Base-by-base conservation (phyloP, 495 filamentous ascomycete genomes). In the Penicillium diatomitis region DNA sequence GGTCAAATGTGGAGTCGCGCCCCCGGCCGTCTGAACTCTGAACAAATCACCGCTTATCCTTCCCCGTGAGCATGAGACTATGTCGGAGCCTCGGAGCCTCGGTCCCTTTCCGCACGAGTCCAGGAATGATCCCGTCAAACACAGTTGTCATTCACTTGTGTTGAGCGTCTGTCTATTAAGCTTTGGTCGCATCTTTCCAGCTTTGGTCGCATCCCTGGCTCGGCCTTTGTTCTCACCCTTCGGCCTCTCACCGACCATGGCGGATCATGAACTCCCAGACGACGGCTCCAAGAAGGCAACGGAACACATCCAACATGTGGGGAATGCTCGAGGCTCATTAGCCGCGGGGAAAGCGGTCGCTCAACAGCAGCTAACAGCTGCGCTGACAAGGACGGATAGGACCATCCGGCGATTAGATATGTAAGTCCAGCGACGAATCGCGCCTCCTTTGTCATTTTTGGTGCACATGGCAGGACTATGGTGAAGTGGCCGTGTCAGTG, bases 351-450 rank as follows among this genome's bases (percentile, higher is more conserved):
- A 56, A 52, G 8, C 53, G 8, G 36, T 50, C 29, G 41, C 50
- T 34, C 62, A 48, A 38, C 64, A 44, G 41, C 63, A 61, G 55
- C 47, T 68, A 47, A 53, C 65, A 40, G 59, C 57, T 45, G 56
- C 63, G 6, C 52, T 74, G 20, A 53, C 39, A 30, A 57, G 64
- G 37, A 63, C 64, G 6, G 69, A 74, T 51, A 54, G 48, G 35
- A 65, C 62, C 11, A 59, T 71, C 29, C 61, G 58, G 6, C 66
- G 70, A 6, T 41, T 73, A 38, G 52, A 71, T 46, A 62, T 58
- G 70, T 73, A 52, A 59, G 67, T 44, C 32, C 44, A 27, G 20
- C 20, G 20, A 20, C 4, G 32, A 8, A 36, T 28, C 9, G 28
- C 27, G 40, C 40, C 8, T 12, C 4, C 6, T 5, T 7, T 44